These are phyloP conservation scores for Hypoxylon subgilvum DNA, from an alignment of 495 filamentous ascomycete species.

Conservation along the genomic window DNA sequence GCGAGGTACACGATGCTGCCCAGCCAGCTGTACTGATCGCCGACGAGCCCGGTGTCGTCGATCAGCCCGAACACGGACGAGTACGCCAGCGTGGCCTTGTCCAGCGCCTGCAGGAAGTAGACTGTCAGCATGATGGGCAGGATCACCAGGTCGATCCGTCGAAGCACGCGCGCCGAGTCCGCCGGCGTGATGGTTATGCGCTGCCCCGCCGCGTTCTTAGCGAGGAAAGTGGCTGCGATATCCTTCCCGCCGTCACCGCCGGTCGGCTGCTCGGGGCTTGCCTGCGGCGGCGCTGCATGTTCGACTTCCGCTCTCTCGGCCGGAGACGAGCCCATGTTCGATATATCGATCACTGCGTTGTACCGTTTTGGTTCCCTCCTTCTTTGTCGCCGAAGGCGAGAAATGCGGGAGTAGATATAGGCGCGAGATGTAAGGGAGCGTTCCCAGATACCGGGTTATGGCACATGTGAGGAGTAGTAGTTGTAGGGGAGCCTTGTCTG, in stretches of 20 bases:
- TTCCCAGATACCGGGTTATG: conserved; percentile 18
- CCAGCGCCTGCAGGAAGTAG: conserved; percentile 51
- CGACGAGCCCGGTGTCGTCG: conserved; percentile 28
- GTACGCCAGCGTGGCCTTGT: conserved; percentile 51
- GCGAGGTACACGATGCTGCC: conserved; percentile 41
- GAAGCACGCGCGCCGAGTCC: conserved; percentile 31
- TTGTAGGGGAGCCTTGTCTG: not conserved
- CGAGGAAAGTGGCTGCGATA: conserved; percentile 22
- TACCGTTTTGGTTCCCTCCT: not conserved
- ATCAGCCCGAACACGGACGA: conserved; percentile 40
- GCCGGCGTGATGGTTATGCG: conserved; percentile 17
- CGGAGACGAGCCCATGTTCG: conserved; percentile 8
- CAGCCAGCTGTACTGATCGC: conserved; percentile 41
- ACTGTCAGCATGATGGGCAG: conserved; percentile 48
- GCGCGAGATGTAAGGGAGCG: too few species aligned
- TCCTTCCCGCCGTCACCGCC: conserved; percentile 5
- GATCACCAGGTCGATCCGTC: conserved; percentile 46
- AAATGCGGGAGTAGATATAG: too few species aligned
- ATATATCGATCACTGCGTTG: not conserved
- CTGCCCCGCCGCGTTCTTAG: conserved; percentile 15
- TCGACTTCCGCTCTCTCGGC: conserved; percentile 1
- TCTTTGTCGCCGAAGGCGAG: too few species aligned
- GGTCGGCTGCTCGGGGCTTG: not conserved
- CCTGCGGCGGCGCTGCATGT: not conserved
- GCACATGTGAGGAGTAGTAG: conserved; percentile 29